Evolutionary conservation across 2,329 filamentous ascomycete genomes (phyloP).

Genomic region (Meredithiella fracta): DNA sequence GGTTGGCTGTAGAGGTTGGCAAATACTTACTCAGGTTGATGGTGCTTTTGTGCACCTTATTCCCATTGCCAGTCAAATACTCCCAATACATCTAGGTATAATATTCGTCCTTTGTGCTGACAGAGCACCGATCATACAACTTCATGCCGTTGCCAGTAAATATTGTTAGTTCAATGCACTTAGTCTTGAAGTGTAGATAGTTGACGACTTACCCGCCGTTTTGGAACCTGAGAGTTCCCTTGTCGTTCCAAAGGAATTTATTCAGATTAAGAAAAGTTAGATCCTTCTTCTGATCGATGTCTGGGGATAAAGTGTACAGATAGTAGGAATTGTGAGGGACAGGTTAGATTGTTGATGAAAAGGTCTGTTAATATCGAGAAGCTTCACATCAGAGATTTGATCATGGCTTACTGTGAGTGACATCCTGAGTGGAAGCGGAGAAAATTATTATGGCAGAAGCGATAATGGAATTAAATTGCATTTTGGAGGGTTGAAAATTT

Average conservation of each 20-base stretch:
- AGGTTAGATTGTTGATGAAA: background rate
- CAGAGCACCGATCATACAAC: background rate
- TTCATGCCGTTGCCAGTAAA: background rate
- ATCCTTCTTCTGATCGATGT: slow-evolving; percentile 1
- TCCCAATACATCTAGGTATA: slow-evolving; percentile 1
- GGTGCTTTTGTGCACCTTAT: background rate
- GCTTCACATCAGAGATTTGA: background rate
- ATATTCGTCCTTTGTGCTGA: background rate
- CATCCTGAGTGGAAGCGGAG: too few relatives aligned
- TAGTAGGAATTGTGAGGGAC: background rate
- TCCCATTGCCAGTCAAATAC: background rate
- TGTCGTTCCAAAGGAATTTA: slow-evolving; percentile 4
- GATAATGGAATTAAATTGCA: too few relatives aligned
- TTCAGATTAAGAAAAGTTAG: slow-evolving; percentile 4
- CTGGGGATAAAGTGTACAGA: slow-evolving; percentile 2
- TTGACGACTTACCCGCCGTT: slow-evolving; percentile 1
- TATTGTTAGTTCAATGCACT: background rate
- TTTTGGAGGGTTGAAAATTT: too few relatives aligned
- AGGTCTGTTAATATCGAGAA: background rate
- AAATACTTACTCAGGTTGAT: slow-evolving; percentile 3
- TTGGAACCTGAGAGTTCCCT: background rate
- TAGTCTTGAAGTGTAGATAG: background rate
- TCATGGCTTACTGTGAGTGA: too few relatives aligned
- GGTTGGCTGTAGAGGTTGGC: background rate
- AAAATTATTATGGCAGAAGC: too few relatives aligned